phyloP scores from a whole-genome alignment of 352 stramenopile genomes.

The Pythium sp. region DNA sequence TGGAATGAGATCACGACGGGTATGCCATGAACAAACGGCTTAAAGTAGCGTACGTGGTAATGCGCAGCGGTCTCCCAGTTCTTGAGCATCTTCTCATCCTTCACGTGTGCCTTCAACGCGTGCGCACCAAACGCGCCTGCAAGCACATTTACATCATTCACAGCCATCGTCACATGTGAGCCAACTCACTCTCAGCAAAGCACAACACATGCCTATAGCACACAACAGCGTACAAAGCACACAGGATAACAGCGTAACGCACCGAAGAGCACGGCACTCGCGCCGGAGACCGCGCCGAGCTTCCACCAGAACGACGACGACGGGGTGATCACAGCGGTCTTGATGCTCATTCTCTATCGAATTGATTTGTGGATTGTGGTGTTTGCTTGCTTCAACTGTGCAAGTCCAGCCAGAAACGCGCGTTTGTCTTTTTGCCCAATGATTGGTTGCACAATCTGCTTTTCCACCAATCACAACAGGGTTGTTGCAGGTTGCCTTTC shows the following conservation, averaged over 20 bases:
- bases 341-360: constrained; percentile 25
- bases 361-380: not conserved
- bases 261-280: constrained; percentile 61
- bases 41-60: constrained; percentile 55
- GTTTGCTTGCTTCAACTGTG: not conserved
- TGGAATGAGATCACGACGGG: not conserved
- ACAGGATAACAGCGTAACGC: not conserved
- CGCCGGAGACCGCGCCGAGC: constrained; percentile 64
- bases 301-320: constrained; percentile 78
- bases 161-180: not conserved
- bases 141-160: not conserved
- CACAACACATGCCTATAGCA: too few relatives aligned
- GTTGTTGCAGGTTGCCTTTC: not conserved
- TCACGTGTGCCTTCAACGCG: constrained; percentile 58
- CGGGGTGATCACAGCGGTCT: constrained; percentile 57
- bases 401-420: not conserved
- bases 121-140: constrained; percentile 80
- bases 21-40: not conserved
- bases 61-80: constrained; percentile 81
- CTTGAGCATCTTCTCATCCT: constrained; percentile 79
- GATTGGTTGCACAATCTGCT: not conserved
- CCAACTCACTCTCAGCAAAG: not conserved
- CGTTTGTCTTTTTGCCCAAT: not conserved
- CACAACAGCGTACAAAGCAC: not conserved
- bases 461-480: not conserved